Conservation (phyloP, 768 basidiomycete genomes). For the Piloderma croceum region DNA sequence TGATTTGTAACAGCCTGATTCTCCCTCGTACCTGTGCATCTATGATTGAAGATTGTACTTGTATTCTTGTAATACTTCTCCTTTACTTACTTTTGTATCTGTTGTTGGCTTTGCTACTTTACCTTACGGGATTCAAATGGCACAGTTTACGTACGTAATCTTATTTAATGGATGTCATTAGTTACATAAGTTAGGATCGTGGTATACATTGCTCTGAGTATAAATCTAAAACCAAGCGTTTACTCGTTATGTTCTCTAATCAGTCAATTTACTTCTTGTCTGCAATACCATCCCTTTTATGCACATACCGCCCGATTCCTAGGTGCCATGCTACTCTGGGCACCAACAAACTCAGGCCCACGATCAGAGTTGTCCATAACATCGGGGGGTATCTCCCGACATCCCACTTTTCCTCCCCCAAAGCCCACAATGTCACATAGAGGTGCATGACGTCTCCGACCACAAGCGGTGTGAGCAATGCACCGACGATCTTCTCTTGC, state of each 20-base stretch:
- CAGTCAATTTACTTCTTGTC: neutral
- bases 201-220: too few relatives aligned
- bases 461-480: conserved; percentile 62
- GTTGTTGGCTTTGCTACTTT: too few relatives aligned
- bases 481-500: conserved; percentile 66
- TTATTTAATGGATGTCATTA: too few relatives aligned
- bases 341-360: conserved; percentile 61
- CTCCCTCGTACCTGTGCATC: neutral
- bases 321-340: conserved; percentile 71
- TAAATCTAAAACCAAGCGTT: neutral
- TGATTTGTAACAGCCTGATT: neutral
- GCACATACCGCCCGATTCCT: conserved; percentile 69
- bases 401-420: conserved; percentile 66
- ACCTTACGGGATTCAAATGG: too few relatives aligned
- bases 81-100: too few relatives aligned
- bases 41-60: neutral
- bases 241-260: neutral
- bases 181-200: too few relatives aligned
- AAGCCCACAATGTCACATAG: conserved; percentile 64
- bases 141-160: too few relatives aligned
- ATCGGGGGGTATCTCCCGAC: conserved; percentile 59
- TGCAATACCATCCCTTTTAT: conserved; percentile 48
- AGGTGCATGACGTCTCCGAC: conserved; percentile 66
- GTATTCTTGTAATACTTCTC: too few relatives aligned
- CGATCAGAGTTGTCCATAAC: conserved; percentile 59